These are phyloP conservation scores for Candida koratica DNA, from an alignment of 805 yeast species.

Conservation along the genomic window DNA sequence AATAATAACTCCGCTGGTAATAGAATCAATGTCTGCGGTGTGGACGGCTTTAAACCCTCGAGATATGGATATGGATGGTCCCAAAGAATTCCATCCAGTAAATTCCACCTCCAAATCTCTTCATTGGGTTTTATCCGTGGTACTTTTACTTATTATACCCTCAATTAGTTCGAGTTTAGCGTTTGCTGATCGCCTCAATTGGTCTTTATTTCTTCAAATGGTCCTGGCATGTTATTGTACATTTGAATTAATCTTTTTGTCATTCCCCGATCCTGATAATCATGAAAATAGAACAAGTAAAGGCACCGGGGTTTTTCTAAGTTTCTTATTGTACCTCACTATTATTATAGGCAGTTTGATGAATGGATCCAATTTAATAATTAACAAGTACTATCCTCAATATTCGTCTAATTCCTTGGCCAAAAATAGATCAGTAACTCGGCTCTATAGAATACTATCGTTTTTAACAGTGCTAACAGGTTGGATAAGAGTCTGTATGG, in stretches of 20 bases:
- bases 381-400: conserved; percentile 31
- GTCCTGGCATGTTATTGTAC: conserved; percentile 48
- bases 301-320: conserved; percentile 64
- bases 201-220: conserved; percentile 45
- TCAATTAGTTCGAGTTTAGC: conserved; percentile 53
- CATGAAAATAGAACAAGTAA: conserved; percentile 65
- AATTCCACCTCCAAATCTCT: conserved; percentile 52
- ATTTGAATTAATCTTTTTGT: conserved; percentile 52
- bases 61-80: conserved; percentile 19
- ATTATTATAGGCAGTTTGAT: conserved; percentile 53
- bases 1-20: not conserved
- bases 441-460: conserved; percentile 43
- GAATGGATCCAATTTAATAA: conserved; percentile 47
- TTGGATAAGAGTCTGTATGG: conserved; percentile 76
- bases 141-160: conserved; percentile 49
- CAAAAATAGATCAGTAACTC: not conserved
- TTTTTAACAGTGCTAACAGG: conserved; percentile 52
- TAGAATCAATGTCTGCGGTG: too few species aligned
- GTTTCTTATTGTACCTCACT: conserved; percentile 43
- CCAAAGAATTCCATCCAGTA: conserved; percentile 39
- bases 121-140: conserved; percentile 60
- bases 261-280: conserved; percentile 62
- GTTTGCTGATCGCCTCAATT: conserved; percentile 47
- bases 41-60: not conserved
- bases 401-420: conserved; percentile 21